Conservation (phyloP, 2,329 filamentous ascomycete genomes). For the Aureobasidium melanogenum region DNA sequence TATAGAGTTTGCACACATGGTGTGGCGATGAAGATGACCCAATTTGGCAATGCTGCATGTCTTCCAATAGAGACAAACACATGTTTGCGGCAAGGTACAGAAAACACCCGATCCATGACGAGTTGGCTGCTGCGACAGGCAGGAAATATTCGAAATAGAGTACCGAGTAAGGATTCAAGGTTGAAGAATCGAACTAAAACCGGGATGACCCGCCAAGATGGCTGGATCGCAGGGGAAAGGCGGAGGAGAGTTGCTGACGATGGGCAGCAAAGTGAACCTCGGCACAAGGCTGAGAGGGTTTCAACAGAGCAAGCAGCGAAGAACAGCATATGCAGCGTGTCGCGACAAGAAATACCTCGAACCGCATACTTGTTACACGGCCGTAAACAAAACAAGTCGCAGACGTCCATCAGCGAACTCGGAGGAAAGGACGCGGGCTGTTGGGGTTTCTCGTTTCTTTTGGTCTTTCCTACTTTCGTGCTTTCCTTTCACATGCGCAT, state of each 20-base stretch:
- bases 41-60: background rate
- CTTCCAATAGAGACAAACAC: background rate
- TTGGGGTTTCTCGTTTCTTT: background rate
- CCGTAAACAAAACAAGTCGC: background rate
- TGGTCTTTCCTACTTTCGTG: constrained; percentile 6
- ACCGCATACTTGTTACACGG: background rate
- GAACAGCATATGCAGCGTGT: background rate
- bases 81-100: background rate
- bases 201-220: background rate
- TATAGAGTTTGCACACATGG: background rate
- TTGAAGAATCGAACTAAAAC: background rate
- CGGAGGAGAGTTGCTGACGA: background rate
- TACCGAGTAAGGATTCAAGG: background rate
- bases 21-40: background rate
- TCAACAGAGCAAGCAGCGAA: background rate
- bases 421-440: background rate
- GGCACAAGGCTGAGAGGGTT: background rate
- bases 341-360: background rate
- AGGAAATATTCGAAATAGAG: background rate
- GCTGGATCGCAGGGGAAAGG: background rate
- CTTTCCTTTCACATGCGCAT: constrained; percentile 12
- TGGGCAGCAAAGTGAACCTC: background rate
- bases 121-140: background rate
- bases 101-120: background rate
- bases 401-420: background rate